phyloP scores from a whole-genome alignment of 352 stramenopile species.

The Phytopythium delawarense region DNA sequence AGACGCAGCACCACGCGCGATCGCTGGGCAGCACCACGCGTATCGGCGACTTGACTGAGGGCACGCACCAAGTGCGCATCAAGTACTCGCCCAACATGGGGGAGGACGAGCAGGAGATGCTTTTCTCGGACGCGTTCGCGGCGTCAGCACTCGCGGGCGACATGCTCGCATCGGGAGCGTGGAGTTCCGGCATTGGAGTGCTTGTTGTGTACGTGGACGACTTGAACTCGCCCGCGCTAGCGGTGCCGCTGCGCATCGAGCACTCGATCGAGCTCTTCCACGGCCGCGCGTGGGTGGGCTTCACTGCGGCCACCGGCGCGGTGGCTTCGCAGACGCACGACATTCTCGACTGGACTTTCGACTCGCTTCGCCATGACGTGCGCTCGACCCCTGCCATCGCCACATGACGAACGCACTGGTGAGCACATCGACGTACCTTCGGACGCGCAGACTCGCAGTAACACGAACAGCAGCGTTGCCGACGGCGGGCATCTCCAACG shows the following conservation, averaged over 20 bases:
- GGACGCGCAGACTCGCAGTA: neutral
- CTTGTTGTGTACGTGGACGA: conserved; percentile 89
- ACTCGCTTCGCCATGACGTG: conserved; percentile 39
- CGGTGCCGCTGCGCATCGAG: conserved; percentile 85
- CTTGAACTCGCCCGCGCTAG: conserved; percentile 70
- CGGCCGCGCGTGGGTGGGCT: conserved; percentile 88
- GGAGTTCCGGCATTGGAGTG: conserved; percentile 58
- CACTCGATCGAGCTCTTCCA: conserved; percentile 76
- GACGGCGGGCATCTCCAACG: conserved; percentile 1
- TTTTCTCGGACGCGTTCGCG: conserved; percentile 58
- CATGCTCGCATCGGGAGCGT: conserved; percentile 66
- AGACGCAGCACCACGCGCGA: conserved; percentile 74
- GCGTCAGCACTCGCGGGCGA: conserved; percentile 48
- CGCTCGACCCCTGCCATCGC: neutral
- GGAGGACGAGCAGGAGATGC: conserved; percentile 48
- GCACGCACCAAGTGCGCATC: conserved; percentile 60
- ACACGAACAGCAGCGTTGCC: conserved; percentile 1
- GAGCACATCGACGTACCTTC: too few species aligned
- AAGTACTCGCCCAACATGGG: conserved; percentile 73
- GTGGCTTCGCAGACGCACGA: conserved; percentile 88
- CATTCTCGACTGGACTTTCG: conserved; percentile 81
- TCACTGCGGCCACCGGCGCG: conserved; percentile 85
- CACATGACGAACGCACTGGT: neutral
- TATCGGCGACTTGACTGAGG: conserved; percentile 79
- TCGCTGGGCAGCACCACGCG: conserved; percentile 67